phyloP scores from a whole-genome alignment of 192 early-diverging fungal genomes.

The Rhizophagus sp. region DNA sequence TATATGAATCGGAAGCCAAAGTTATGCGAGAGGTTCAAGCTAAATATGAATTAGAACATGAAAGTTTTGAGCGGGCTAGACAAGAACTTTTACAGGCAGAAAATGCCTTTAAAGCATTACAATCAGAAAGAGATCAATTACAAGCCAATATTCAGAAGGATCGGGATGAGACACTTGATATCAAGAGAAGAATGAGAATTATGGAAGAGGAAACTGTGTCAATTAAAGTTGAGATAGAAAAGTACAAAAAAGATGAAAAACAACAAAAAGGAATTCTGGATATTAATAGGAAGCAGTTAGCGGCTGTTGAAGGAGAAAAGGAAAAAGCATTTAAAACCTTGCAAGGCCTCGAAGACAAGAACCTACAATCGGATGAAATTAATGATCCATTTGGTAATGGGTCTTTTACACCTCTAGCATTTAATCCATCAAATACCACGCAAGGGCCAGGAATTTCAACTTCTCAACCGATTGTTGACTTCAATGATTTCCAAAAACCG shows the following conservation, averaged over 20 bases:
- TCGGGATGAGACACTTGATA: slow-evolving; percentile 48
- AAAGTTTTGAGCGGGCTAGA: slow-evolving; percentile 44
- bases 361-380: neutral
- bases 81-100: slow-evolving; percentile 56
- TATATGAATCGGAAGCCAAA: slow-evolving; percentile 62
- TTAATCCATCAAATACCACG: neutral
- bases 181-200: slow-evolving; percentile 38
- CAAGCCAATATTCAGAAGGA: slow-evolving; percentile 44
- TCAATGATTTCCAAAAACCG: neutral
- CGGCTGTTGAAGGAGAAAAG: slow-evolving; percentile 61
- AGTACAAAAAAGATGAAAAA: slow-evolving; percentile 57
- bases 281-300: slow-evolving; percentile 65
- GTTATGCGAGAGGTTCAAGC: slow-evolving; percentile 57
- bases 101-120: slow-evolving; percentile 42
- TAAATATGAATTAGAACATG: slow-evolving; percentile 47
- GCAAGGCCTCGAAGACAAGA: neutral
- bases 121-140: slow-evolving; percentile 52
- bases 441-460: neutral
- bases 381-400: slow-evolving; percentile 18
- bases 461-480: neutral
- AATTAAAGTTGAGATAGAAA: slow-evolving; percentile 55
- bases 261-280: slow-evolving; percentile 62
- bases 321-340: slow-evolving; percentile 40
- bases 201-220: slow-evolving; percentile 55
- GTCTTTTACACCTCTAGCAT: neutral